Base-by-base conservation (phyloP, 169 alveolate species). In the Plasmodium relictum region DNA sequence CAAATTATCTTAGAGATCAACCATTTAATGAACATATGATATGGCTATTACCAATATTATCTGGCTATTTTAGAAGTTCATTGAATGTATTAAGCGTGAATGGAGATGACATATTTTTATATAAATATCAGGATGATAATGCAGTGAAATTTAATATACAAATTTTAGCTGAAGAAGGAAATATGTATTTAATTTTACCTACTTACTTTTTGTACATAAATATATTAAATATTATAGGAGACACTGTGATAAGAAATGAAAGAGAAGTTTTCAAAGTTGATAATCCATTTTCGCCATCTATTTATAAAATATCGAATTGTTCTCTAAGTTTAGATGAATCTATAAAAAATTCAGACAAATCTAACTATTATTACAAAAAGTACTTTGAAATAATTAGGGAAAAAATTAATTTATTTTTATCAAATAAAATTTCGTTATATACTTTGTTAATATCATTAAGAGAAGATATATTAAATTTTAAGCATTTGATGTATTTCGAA, bases 391-490 rank as follows among this genome's bases (percentile, higher is more conserved):
- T 72, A 44, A 56, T 86, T n/a, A 56, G 58, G 58, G 59, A 86
- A 18, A 86, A 86, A 73, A 44, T 86, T 44, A 59, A 71, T 20
- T 50, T 72, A 59, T 61, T 70, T 18, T 58, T 48, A 52, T 12
- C 72, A 2, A 70, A 86, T 8, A 86, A 86, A 39, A 69, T 86
- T n/a, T 56, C 42, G 18, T 24, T 86, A 59, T 86, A 70, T n/a
- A 86, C 52, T 14, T 39, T 86, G n/a, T 18, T 86, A 6, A 54
- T 86, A 66, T 71, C 88, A 7, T 56, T 86, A 71, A 86, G 69
- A 73, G 73, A 86, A 86, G 92, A 86, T 52, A 61, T 86, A 62
- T 56, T 62, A 71, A 69, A 71, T 58, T 86, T 86, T 86, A 63
- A 86, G 71, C 71, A 86, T 63, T 22, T 86, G 3, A 70, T 86